Evolutionary conservation across 2,329 filamentous ascomycete species (phyloP).

Genomic region (Colletotrichum sojae): DNA sequence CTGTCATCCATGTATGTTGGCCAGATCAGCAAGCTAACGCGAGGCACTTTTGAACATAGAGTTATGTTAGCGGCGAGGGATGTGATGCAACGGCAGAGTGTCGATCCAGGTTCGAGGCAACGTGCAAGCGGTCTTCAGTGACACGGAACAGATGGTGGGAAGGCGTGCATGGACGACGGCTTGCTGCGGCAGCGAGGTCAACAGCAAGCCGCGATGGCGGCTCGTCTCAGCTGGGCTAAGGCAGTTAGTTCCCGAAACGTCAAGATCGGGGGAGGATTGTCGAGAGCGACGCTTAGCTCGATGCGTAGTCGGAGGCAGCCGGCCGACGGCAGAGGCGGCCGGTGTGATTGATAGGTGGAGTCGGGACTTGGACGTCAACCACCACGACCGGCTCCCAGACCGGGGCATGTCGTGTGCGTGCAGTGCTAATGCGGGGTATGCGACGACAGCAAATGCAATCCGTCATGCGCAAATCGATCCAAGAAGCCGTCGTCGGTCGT

Average conservation of each 20-base stretch:
- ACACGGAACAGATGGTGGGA: slow-evolving; percentile 12
- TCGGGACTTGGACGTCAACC: slow-evolving; percentile 10
- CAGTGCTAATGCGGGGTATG: slow-evolving; percentile 27
- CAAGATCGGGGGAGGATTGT: slow-evolving; percentile 24
- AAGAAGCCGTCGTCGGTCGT: neutral
- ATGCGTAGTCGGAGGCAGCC: slow-evolving; percentile 37
- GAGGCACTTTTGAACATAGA: slow-evolving; percentile 14
- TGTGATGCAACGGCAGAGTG: neutral
- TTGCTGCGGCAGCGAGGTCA: neutral
- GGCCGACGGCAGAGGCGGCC: slow-evolving; percentile 33
- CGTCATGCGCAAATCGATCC: neutral
- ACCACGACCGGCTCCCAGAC: neutral
- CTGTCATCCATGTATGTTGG: slow-evolving; percentile 2
- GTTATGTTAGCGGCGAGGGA: slow-evolving; percentile 21
- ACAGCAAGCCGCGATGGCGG: neutral
- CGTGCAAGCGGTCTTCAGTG: slow-evolving; percentile 28
- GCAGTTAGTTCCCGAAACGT: slow-evolving; percentile 24
- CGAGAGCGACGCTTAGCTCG: slow-evolving; percentile 32
- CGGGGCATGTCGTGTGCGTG: neutral
- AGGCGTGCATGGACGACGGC: slow-evolving; percentile 17
- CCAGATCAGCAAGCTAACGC: slow-evolving; percentile 15
- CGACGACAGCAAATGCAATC: neutral
- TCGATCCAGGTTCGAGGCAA: slow-evolving; percentile 16
- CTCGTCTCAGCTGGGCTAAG: slow-evolving; percentile 22
- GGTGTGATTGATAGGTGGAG: slow-evolving; percentile 39